A percentile compares a stretch with the other conserved stretches of the same genome.
These are phyloP conservation scores for Albatrellus ellisii DNA, from an alignment of 768 basidiomycete species.

Conservation along the genomic window DNA sequence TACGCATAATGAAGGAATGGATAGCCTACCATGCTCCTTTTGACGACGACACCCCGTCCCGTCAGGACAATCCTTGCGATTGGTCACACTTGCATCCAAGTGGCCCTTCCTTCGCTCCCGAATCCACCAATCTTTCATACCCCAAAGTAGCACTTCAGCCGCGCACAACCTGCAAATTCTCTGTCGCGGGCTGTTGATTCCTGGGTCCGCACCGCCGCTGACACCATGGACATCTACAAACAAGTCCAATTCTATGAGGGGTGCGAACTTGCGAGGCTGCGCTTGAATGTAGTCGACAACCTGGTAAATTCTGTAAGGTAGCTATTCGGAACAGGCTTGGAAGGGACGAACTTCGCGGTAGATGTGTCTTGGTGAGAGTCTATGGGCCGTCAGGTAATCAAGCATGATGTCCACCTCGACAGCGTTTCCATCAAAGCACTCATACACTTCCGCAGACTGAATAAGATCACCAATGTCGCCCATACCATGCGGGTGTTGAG, in stretches of 20 bases:
- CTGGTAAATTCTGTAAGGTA: conserved; percentile 22
- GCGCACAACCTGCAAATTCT: conserved; percentile 64
- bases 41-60: conserved; percentile 48
- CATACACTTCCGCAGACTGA: conserved; percentile 63
- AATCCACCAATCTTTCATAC: conserved; percentile 74
- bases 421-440: conserved; percentile 64
- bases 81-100: conserved; percentile 38
- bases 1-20: neutral
- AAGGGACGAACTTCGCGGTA: conserved; percentile 54
- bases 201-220: conserved; percentile 38
- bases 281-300: conserved; percentile 46
- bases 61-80: conserved; percentile 56
- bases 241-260: conserved; percentile 55
- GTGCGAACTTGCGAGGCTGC: conserved; percentile 48
- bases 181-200: conserved; percentile 43
- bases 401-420: conserved; percentile 78
- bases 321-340: neutral
- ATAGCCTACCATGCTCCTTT: conserved; percentile 46
- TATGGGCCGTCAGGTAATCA: conserved; percentile 57
- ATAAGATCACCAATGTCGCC: conserved; percentile 63
- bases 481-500: conserved; percentile 60
- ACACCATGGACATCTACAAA: conserved; percentile 59
- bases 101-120: conserved; percentile 61
- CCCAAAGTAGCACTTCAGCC: conserved; percentile 61
- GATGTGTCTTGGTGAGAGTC: conserved; percentile 54